Evolutionary conservation across 2,329 filamentous ascomycete species (phyloP).

Genomic region (Sclerotinia borealis): DNA sequence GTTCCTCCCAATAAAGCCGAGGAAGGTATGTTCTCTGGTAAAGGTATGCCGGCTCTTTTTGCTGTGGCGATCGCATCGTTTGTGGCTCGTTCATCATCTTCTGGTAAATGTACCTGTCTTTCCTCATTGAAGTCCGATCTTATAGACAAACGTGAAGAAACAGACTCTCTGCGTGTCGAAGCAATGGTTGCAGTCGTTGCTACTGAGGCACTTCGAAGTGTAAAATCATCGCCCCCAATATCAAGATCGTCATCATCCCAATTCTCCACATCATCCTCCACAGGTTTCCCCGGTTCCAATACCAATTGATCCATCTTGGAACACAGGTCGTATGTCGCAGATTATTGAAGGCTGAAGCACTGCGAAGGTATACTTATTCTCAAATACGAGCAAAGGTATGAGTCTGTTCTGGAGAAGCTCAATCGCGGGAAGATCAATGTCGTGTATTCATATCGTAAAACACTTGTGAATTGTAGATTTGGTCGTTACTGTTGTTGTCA

Average conservation of each 20-base stretch:
- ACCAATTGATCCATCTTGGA: conserved; percentile 30
- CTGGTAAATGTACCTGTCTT: conserved; percentile 77
- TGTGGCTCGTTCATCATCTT: conserved; percentile 78
- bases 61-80: conserved; percentile 82
- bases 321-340: neutral
- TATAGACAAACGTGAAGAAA: conserved; percentile 43
- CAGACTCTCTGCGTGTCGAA: conserved; percentile 62
- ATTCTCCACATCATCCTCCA: conserved; percentile 59
- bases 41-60: conserved; percentile 82
- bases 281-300: conserved; percentile 30
- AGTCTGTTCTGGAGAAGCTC: conserved; percentile 16
- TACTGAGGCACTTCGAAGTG: conserved; percentile 44
- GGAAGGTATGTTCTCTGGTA: conserved; percentile 78
- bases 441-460: conserved; percentile 24
- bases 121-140: conserved; percentile 50
- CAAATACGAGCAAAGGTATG: conserved; percentile 11
- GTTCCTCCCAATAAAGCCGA: conserved; percentile 88
- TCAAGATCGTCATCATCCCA: conserved; percentile 76
- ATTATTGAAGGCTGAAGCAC: neutral
- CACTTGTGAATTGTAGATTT: neutral
- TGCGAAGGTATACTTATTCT: neutral
- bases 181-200: conserved; percentile 36
- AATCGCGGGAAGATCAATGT: conserved; percentile 21
- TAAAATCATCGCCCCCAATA: conserved; percentile 61
- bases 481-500: neutral